A percentile compares a stretch with the other conserved stretches of the same genome.
These are phyloP conservation scores for Paecilomyces fulvus DNA, from an alignment of 2,329 filamentous ascomycete species.

Conservation along the genomic window DNA sequence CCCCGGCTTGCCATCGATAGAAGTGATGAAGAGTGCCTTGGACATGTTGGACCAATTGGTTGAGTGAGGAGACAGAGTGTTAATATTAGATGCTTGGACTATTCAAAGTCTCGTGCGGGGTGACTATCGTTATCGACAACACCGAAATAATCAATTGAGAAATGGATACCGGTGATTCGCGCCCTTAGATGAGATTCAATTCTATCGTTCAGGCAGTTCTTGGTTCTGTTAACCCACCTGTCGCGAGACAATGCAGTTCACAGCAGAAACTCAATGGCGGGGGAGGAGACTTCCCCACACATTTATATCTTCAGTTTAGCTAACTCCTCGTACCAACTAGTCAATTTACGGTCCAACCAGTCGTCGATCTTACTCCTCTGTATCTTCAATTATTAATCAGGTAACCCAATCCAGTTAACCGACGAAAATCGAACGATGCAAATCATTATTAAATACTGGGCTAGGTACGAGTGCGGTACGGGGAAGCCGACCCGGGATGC, in stretches of 20 bases:
- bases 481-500: background rate
- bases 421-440: background rate
- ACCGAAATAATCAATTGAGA: background rate
- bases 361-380: background rate
- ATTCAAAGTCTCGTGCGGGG: background rate
- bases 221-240: background rate
- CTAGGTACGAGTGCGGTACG: background rate
- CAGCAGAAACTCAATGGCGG: background rate
- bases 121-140: background rate
- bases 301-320: background rate
- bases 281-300: background rate
- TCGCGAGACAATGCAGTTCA: background rate
- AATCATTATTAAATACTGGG: background rate
- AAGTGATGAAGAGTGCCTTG: constrained; percentile 35
- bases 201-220: background rate
- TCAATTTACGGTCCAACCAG: too few species aligned
- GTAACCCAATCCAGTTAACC: background rate
- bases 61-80: background rate
- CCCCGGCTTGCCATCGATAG: constrained; percentile 53
- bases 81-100: background rate
- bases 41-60: constrained; percentile 26
- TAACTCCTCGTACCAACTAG: too few species aligned
- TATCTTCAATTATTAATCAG: background rate
- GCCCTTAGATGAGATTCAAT: background rate
- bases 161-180: background rate